Base-by-base conservation (phyloP, 306 rosid genomes). In the Acacia confusa region DNA sequence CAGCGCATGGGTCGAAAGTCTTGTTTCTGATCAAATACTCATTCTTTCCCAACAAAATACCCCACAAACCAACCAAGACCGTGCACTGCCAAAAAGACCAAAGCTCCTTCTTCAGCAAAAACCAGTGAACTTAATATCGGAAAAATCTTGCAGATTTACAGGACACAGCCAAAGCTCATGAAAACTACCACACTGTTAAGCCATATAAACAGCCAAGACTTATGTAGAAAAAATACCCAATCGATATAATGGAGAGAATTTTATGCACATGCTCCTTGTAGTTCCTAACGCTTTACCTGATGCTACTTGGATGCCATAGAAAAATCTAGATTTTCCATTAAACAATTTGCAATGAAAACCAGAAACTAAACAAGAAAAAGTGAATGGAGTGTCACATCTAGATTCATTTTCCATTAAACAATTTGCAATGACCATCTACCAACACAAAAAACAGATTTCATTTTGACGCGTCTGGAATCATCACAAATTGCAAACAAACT, bases 251-350 rank as follows among this genome's bases (percentile, higher is more conserved):
- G 38, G 25, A n/a, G 34, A 53, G 28, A 47, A 53, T 73, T 30
- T 50, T 50, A 36, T 52, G 30, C 14, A 74, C 66, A 30, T 53
- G 48, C 34, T 74, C 4, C 53, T n/a, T 34, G 79, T 78, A 52
- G 27, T 78, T 48, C 50, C 32, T 45, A 41, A 60, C 10, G 66
- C 64, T 64, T 48, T 70, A 36, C 65, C 64, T 27, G 58, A 74
- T 78, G 72, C 79, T 73, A 20, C 65, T 14, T 32, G 55, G 66
- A 83, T 28, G 25, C 25, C 28, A 22, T 70, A 12, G 50, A 82
- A 1, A 60, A 25, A 27, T 10, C 5, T 25, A 27, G 34, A 60
- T 60, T 24, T 25, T 71, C 41, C 32, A n/a, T 44, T 43, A n/a
- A 67, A 53, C 28, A 76, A 47, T 79, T 47, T 40, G 81, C 72